Evolutionary conservation across 805 yeast species (phyloP).

Genomic region (Zygosaccharomyces rouxii): DNA sequence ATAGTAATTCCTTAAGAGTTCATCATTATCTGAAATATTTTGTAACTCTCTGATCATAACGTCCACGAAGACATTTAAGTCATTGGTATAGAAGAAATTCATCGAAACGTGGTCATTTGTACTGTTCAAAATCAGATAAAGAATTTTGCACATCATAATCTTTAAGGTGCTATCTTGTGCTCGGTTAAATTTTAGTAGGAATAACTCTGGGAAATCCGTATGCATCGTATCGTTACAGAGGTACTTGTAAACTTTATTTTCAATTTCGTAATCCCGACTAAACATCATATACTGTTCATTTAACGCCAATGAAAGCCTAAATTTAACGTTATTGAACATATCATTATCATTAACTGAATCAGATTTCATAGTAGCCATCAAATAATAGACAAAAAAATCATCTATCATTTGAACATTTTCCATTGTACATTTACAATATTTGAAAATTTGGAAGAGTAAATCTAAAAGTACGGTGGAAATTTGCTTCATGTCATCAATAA

Average conservation of each 20-base stretch:
- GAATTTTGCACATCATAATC: conserved; percentile 71
- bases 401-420: conserved; percentile 43
- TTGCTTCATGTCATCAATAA: conserved; percentile 36
- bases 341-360: conserved; percentile 52
- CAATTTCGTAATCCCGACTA: conserved; percentile 32
- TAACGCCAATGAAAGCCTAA: conserved; percentile 65
- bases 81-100: conserved; percentile 75
- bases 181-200: conserved; percentile 74
- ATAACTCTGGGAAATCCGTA: conserved; percentile 58
- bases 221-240: conserved; percentile 44
- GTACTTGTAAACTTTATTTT: conserved; percentile 53
- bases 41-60: conserved; percentile 75
- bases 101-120: conserved; percentile 48
- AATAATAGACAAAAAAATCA: conserved; percentile 42
- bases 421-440: conserved; percentile 42
- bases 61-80: conserved; percentile 76
- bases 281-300: conserved; percentile 86
- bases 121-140: conserved; percentile 64
- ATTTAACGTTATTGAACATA: conserved; percentile 59
- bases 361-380: conserved; percentile 44
- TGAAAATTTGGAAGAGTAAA: conserved; percentile 52
- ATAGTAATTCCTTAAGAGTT: conserved; percentile 60
- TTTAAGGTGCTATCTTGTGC: conserved; percentile 64
- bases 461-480: conserved; percentile 45
- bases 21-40: conserved; percentile 59